Percentiles rank a stretch among this genome's conserved stretches.
phyloP scores from a whole-genome alignment of 2,329 filamentous ascomycete genomes.

The Myriosclerotinia scirpicola region DNA sequence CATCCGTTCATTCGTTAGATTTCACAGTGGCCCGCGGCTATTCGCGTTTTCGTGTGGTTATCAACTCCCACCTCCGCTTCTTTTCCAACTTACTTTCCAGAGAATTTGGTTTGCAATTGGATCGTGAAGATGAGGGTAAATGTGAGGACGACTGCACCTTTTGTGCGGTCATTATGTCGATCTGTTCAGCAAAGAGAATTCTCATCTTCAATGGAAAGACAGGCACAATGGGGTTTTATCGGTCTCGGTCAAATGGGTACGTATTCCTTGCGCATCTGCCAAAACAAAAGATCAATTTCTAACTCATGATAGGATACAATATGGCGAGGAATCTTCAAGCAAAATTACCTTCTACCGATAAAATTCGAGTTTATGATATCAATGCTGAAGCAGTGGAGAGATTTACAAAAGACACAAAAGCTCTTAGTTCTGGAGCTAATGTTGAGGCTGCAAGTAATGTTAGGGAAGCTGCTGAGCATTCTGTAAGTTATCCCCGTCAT shows the following conservation, averaged over 20 bases:
- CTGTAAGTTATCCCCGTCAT: conserved; percentile 51
- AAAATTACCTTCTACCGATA: conserved; percentile 63
- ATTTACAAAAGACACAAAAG: conserved; percentile 52
- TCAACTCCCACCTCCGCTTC: not conserved
- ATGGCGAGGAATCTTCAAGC: conserved; percentile 71
- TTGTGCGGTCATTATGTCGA: conserved; percentile 31
- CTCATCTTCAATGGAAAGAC: conserved; percentile 47
- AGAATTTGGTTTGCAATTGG: conserved; percentile 20
- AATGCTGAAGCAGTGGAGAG: conserved; percentile 56
- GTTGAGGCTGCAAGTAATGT: conserved; percentile 58
- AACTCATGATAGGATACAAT: conserved; percentile 55
- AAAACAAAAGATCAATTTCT: conserved; percentile 27
- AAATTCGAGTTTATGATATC: conserved; percentile 63
- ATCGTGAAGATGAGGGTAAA: conserved; percentile 34
- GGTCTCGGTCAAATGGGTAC: conserved; percentile 61
- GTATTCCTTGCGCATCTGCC: conserved; percentile 33
- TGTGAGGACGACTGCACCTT: conserved; percentile 31
- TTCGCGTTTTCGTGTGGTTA: not conserved
- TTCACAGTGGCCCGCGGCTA: too few species aligned
- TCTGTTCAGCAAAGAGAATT: conserved; percentile 43
- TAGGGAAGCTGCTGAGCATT: conserved; percentile 63
- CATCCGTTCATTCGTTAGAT: conserved; percentile 8
- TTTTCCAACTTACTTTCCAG: not conserved
- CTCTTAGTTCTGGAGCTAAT: conserved; percentile 43
- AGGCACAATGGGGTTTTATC: conserved; percentile 58